Conservation (phyloP, 208 protist genomes). For the Tetramitus jugosus region DNA sequence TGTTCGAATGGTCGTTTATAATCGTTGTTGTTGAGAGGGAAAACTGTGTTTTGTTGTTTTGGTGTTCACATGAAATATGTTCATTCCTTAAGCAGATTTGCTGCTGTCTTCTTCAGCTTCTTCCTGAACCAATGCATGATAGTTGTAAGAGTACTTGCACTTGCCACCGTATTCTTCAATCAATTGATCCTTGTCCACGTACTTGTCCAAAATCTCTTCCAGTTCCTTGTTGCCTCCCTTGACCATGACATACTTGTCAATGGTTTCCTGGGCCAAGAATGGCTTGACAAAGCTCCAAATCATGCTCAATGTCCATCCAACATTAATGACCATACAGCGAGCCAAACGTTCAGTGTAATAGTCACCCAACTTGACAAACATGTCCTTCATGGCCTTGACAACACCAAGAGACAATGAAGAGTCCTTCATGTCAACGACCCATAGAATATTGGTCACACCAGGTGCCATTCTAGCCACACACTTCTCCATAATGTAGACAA, state of each 20-base stretch:
- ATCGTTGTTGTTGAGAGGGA: no score
- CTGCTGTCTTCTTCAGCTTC: neutral
- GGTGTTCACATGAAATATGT: no score
- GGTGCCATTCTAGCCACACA: neutral
- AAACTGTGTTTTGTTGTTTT: no score
- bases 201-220: neutral
- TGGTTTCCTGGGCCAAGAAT: neutral
- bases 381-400: neutral
- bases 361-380: neutral
- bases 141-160: neutral
- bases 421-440: slow-evolving; percentile 4
- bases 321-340: neutral
- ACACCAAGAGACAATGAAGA: neutral
- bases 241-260: slow-evolving; percentile 11
- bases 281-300: neutral
- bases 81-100: no score
- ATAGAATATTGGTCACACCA: slow-evolving; percentile 5
- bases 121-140: neutral
- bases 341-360: slow-evolving; percentile 16
- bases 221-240: neutral
- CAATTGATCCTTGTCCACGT: neutral
- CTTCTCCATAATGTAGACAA: slow-evolving; percentile 6
- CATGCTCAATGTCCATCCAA: neutral
- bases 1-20: no score
- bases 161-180: neutral